A percentile compares a stretch with the other conserved stretches of the same genome.
Evolutionary conservation across 192 early-diverging fungal species (phyloP).

Genomic region (Coemansia reversa): DNA sequence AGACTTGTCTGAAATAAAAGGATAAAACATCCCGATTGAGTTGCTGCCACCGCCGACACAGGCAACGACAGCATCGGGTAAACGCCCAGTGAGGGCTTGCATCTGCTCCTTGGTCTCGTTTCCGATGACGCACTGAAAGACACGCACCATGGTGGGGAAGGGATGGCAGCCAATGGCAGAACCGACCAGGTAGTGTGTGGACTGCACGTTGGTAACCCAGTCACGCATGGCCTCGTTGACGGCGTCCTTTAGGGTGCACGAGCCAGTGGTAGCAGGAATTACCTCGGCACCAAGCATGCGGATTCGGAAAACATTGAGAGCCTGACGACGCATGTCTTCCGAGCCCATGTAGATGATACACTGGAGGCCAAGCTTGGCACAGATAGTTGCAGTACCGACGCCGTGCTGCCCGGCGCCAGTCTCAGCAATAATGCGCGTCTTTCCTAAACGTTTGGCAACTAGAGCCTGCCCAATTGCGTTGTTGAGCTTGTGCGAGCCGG

Average conservation of each 20-base stretch:
- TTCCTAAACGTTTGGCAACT: constrained; percentile 92
- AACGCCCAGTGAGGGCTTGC: constrained; percentile 72
- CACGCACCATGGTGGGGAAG: constrained; percentile 94
- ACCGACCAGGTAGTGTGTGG: constrained; percentile 95
- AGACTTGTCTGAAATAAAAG: constrained; percentile 79
- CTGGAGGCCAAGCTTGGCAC: constrained; percentile 96
- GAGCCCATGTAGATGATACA: constrained; percentile 98
- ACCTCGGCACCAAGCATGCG: constrained; percentile 90
- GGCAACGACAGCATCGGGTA: constrained; percentile 92
- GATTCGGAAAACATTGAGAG: constrained; percentile 97
- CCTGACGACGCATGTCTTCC: constrained; percentile 92
- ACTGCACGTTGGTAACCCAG: constrained; percentile 94
- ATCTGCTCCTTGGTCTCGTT: constrained; percentile 86
- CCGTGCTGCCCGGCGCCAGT: constrained; percentile 99
- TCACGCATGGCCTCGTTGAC: constrained; percentile 99
- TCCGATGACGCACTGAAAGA: constrained; percentile 97
- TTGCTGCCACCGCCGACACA: constrained; percentile 99
- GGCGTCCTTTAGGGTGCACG: constrained; percentile 93
- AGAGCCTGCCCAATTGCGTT: constrained; percentile 95
- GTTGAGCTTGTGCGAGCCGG: constrained; percentile 99
- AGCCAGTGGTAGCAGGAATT: constrained; percentile 76
- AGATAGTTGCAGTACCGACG: constrained; percentile 97
- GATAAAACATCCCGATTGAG: constrained; percentile 96
- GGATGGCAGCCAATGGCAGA: constrained; percentile 98
- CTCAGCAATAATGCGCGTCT: constrained; percentile 97